These are phyloP conservation scores for Boletus sp. DNA, from an alignment of 768 basidiomycete species.

Conservation along the genomic window DNA sequence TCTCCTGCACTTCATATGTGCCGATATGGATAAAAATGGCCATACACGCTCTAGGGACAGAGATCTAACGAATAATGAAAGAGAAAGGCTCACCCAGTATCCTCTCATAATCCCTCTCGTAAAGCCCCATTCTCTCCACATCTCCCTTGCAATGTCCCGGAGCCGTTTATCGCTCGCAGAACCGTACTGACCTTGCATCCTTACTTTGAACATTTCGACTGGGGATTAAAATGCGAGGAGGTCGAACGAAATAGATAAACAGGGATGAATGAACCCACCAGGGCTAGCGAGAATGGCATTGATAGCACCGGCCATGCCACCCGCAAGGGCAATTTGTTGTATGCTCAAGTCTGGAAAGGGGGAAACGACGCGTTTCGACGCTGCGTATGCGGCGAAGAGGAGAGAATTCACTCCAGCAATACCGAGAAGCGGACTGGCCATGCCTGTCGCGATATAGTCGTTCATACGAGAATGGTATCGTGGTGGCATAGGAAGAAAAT, in stretches of 20 bases:
- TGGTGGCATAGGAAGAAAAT: neutral
- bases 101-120: constrained; percentile 91
- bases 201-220: constrained; percentile 99
- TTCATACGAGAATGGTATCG: neutral
- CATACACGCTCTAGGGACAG: neutral
- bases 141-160: constrained; percentile 66
- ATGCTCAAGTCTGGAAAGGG: constrained; percentile 86
- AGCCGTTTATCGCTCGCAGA: constrained; percentile 75
- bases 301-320: constrained; percentile 88
- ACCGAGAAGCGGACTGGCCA: constrained; percentile 88
- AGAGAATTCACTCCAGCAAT: constrained; percentile 96
- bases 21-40: neutral
- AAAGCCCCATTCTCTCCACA: constrained; percentile 88
- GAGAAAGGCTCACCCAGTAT: constrained; percentile 71
- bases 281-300: constrained; percentile 93
- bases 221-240: neutral
- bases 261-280: constrained; percentile 41
- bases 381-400: constrained; percentile 88
- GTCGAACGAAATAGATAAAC: neutral
- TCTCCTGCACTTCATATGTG: neutral
- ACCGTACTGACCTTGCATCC: constrained; percentile 97
- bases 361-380: constrained; percentile 77
- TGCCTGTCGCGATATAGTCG: constrained; percentile 42
- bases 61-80: constrained; percentile 8
- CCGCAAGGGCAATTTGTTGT: constrained; percentile 77